These are phyloP conservation scores for Vanderwaltozyma verrucispora DNA, from an alignment of 805 yeast genomes.

Conservation along the genomic window DNA sequence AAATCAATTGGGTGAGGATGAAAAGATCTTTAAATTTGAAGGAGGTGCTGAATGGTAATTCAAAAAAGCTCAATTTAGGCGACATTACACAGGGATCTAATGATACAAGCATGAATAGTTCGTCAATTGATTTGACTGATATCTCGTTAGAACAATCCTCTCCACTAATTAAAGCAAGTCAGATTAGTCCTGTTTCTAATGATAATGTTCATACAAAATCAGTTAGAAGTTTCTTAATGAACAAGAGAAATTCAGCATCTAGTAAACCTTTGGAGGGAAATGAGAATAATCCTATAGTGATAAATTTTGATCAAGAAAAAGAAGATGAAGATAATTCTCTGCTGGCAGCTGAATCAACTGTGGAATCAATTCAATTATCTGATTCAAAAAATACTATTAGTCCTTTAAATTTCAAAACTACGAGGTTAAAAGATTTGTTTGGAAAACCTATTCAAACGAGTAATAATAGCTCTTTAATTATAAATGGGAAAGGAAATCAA, in stretches of 20 bases:
- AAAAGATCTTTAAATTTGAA: constrained; percentile 9
- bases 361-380: constrained; percentile 2
- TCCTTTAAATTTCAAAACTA: constrained; percentile 15
- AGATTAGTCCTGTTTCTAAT: constrained; percentile 5
- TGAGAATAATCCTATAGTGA: background rate
- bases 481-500: too few relatives aligned
- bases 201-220: background rate
- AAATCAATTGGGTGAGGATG: constrained; percentile 1
- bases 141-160: constrained; percentile 3
- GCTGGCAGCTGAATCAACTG: too few relatives aligned
- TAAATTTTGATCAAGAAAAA: background rate
- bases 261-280: background rate
- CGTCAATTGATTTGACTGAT: constrained; percentile 5
- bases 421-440: constrained; percentile 18
- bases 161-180: constrained; percentile 3
- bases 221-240: constrained; percentile 1
- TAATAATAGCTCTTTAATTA: too few relatives aligned
- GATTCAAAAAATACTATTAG: constrained; percentile 5
- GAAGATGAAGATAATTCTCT: background rate
- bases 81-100: too few relatives aligned
- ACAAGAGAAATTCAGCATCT: background rate
- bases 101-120: background rate
- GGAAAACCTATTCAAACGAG: constrained; percentile 1
- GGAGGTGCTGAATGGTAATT: constrained; percentile 15
- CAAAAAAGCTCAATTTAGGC: background rate